Conservation (phyloP, 2,329 filamentous ascomycete genomes). For the Penicillium sp. region DNA sequence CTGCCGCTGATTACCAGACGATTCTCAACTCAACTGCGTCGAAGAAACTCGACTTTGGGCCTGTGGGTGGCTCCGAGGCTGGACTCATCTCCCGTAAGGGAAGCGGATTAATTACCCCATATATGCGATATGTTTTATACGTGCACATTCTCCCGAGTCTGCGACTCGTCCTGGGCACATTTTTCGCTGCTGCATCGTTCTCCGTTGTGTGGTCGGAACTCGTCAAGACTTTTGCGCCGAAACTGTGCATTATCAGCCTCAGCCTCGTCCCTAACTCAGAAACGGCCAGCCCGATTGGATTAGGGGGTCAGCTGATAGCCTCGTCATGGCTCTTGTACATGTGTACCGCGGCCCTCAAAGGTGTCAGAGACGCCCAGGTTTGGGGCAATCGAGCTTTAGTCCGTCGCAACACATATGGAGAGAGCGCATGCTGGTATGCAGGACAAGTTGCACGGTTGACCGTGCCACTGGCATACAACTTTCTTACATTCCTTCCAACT, state of each 20-base stretch:
- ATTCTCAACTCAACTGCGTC: conserved; percentile 81
- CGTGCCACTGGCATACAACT: conserved; percentile 93
- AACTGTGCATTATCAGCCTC: conserved; percentile 66
- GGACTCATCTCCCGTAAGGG: conserved; percentile 54
- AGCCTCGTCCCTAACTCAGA: conserved; percentile 64
- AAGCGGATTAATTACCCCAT: conserved; percentile 67
- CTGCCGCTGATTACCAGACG: conserved; percentile 70
- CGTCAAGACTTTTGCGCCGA: conserved; percentile 74
- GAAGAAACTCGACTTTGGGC: conserved; percentile 72
- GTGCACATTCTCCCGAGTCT: conserved; percentile 68
- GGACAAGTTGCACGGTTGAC: conserved; percentile 88
- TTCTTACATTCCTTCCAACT: conserved; percentile 78
- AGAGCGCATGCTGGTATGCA: conserved; percentile 94
- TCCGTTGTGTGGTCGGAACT: conserved; percentile 92
- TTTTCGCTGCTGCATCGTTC: conserved; percentile 71
- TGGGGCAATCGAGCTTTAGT: conserved; percentile 94
- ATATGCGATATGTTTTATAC: conserved; percentile 74
- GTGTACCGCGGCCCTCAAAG: conserved; percentile 82
- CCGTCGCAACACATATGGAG: conserved; percentile 82
- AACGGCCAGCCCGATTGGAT: conserved; percentile 71
- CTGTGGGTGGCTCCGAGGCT: conserved; percentile 44
- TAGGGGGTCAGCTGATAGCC: conserved; percentile 79
- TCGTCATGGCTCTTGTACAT: conserved; percentile 93
- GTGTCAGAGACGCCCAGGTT: conserved; percentile 90
- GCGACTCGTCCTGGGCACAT: conserved; percentile 60